phyloP scores from a whole-genome alignment of 2,329 filamentous ascomycete genomes.

The Periconia sp. region DNA sequence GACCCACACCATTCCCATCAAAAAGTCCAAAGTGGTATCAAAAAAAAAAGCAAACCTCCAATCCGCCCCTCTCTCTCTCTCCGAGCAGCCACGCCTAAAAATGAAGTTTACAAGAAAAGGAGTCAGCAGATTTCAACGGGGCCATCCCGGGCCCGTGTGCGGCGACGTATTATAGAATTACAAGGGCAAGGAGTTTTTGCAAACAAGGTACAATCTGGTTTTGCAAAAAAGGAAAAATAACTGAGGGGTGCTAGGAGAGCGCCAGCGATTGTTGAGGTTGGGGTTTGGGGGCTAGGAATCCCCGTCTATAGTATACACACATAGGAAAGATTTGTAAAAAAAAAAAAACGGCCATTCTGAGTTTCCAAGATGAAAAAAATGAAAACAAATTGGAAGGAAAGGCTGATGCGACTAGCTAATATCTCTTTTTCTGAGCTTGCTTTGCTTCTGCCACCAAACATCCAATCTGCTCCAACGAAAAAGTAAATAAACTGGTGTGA shows the following conservation, averaged over 20 bases:
- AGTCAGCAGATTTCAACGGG: too few species aligned
- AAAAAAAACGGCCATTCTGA: too few species aligned
- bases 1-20: too few species aligned
- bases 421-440: neutral
- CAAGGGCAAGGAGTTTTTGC: too few species aligned
- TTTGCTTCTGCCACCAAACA: slow-evolving; percentile 2
- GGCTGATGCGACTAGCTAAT: slow-evolving; percentile 7
- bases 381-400: neutral
- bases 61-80: too few species aligned
- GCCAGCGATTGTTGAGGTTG: too few species aligned
- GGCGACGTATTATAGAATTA: slow-evolving; percentile 9
- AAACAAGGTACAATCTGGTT: slow-evolving; percentile 9
- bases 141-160: slow-evolving; percentile 5
- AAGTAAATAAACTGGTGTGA: slow-evolving; percentile 2
- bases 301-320: neutral
- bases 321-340: too few species aligned
- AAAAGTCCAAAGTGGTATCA: neutral
- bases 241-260: too few species aligned
- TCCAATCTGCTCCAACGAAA: slow-evolving; percentile 7
- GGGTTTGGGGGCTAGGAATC: too few species aligned
- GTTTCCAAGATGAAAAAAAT: neutral
- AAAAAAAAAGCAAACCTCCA: too few species aligned
- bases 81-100: too few species aligned
- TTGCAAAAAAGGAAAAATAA: neutral
- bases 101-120: neutral